Evolutionary conservation across 2,329 filamentous ascomycete genomes (phyloP), one percentile per base, ranked within the genome.

Genomic region (Eurotiales sp.): DNA sequence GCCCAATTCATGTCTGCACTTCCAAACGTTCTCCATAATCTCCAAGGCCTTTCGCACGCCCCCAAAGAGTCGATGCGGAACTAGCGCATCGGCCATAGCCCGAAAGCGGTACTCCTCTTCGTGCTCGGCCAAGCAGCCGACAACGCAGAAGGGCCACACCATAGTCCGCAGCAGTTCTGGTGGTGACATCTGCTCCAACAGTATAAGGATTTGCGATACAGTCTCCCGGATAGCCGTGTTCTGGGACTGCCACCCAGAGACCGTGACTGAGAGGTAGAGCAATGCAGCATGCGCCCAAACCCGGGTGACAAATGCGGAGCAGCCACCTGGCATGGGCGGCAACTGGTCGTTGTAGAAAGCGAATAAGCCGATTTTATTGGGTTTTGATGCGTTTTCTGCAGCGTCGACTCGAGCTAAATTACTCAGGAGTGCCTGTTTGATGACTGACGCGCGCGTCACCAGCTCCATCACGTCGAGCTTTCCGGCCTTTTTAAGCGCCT

Each of bases 21-120:
- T 42, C 69, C 68, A 71, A 22, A 66, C 66, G 46, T 61, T 59
- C 52, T 69, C 62, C 67, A 71, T 70, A 32, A 71, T 65, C 25
- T 62, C 59, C 2, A 69, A 52, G 10, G 63, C 64, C 36, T 64
- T 58, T 3, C 54, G 56, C 37, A 59, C 45, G 3, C 62, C 55
- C 12, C 62, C 59, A 37, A 66, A 63, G 10, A 61, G 44, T 21
- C 54, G 52, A 19, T 48, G 32, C 10, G 55, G 57, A 29, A 63
- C 50, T 14, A 48, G 42, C 10, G 60, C 54, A 27, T 42, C 40
- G 1, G 56, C 58, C 44, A 64, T 53, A 3, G 30, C 48, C 7
- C 60, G 60, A 30, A 68, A 60, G 8, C 46, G 45, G 17, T 15
- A 42, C 56, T 59, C 54, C 34, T 59, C 53, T 11, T 41, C 47